A percentile compares a stretch with the other conserved stretches of the same genome.
Conservation (phyloP, 2,329 filamentous ascomycete species). For the Phaeosphaeria sp. region DNA sequence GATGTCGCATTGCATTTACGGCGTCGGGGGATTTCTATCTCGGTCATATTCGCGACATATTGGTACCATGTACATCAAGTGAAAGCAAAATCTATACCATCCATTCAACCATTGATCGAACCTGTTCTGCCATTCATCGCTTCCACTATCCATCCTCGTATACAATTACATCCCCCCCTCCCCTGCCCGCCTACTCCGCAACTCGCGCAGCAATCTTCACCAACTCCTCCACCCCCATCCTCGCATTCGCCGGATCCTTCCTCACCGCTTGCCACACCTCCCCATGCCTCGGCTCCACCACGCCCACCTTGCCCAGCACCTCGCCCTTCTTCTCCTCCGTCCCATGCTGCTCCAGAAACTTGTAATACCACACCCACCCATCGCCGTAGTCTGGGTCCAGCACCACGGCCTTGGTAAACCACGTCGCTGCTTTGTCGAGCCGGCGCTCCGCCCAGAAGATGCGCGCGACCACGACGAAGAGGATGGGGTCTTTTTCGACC, state of each 20-base stretch:
- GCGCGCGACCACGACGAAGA: constrained; percentile 90
- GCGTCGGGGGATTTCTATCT: background rate
- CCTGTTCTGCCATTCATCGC: background rate
- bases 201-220: constrained; percentile 75
- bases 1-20: background rate
- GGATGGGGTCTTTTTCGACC: constrained; percentile 85
- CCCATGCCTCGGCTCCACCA: constrained; percentile 88
- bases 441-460: constrained; percentile 96
- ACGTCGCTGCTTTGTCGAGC: constrained; percentile 91
- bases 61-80: background rate
- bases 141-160: background rate
- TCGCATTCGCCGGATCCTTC: constrained; percentile 84
- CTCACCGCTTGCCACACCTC: constrained; percentile 87
- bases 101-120: background rate
- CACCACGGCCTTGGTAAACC: constrained; percentile 96
- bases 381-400: constrained; percentile 88
- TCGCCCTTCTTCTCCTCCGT: constrained; percentile 91
- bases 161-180: background rate
- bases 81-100: background rate
- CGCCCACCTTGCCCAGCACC: constrained; percentile 78
- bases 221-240: constrained; percentile 78
- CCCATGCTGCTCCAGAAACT: constrained; percentile 89
- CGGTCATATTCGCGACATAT: background rate
- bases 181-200: constrained; percentile 49
- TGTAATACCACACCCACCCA: constrained; percentile 98